Evolutionary conservation across 2,329 filamentous ascomycete genomes (phyloP).

Genomic region (Colletotrichum nymphaeae): DNA sequence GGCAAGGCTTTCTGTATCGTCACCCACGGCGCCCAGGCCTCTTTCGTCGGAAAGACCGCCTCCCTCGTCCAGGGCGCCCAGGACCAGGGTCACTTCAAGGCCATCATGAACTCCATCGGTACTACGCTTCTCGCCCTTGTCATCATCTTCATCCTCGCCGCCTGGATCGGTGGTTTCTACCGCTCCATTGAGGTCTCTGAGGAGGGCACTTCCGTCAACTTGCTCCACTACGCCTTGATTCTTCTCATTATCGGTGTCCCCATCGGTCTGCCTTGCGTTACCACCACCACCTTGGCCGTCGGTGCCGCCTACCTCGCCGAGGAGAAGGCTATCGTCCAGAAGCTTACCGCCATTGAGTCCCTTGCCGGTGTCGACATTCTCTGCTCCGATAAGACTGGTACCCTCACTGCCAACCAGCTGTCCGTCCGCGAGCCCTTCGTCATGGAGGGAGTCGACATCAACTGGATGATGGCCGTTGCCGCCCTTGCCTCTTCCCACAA

Average conservation of each 20-base stretch:
- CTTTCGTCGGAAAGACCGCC: slow-evolving; percentile 82
- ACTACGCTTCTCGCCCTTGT: slow-evolving; percentile 79
- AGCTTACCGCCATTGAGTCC: slow-evolving; percentile 82
- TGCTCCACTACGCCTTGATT: slow-evolving; percentile 77
- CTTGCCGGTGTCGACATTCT: slow-evolving; percentile 80
- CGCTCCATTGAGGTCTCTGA: slow-evolving; percentile 72
- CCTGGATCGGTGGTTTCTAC: slow-evolving; percentile 86
- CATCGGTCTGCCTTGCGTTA: slow-evolving; percentile 83
- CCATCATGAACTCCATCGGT: slow-evolving; percentile 86
- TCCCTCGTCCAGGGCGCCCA: slow-evolving; percentile 79
- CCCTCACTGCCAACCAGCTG: slow-evolving; percentile 79
- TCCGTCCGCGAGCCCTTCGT: slow-evolving; percentile 83
- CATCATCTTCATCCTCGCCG: slow-evolving; percentile 80
- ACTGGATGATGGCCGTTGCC: slow-evolving; percentile 88
- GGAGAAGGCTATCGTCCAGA: slow-evolving; percentile 84
- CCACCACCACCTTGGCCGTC: slow-evolving; percentile 81
- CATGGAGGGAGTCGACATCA: slow-evolving; percentile 80
- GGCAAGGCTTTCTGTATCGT: slow-evolving; percentile 80
- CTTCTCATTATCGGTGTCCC: slow-evolving; percentile 83
- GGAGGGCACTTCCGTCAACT: slow-evolving; percentile 63
- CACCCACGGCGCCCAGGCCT: slow-evolving; percentile 74
- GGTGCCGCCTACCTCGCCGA: slow-evolving; percentile 82
- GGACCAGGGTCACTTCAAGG: slow-evolving; percentile 84
- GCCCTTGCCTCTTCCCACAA: slow-evolving; percentile 83
- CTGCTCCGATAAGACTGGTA: slow-evolving; percentile 87